A percentile compares a stretch with the other conserved stretches of the same genome.
These are phyloP conservation scores for Chlorella sp. DNA, from an alignment of 139 green algal genomes.

Conservation along the genomic window DNA sequence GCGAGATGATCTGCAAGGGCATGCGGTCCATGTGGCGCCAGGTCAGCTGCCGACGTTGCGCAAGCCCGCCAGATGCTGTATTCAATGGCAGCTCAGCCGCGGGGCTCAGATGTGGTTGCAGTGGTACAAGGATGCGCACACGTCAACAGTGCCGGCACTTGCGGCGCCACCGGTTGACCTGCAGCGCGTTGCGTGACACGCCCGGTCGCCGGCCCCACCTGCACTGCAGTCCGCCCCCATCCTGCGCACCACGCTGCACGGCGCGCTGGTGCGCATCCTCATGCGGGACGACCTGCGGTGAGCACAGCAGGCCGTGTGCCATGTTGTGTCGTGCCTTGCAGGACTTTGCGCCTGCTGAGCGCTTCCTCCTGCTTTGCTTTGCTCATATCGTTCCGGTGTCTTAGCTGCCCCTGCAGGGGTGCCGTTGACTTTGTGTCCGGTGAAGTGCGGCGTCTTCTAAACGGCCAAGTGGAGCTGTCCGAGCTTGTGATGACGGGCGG, in stretches of 20 bases:
- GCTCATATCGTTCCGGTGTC: too few species aligned
- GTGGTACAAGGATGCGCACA: too few species aligned
- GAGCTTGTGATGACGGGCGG: conserved; percentile 80
- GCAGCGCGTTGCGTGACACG: not conserved
- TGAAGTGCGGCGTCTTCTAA: conserved; percentile 61
- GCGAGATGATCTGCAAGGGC: conserved; percentile 72
- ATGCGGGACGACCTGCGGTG: conserved; percentile 59
- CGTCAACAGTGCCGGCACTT: too few species aligned
- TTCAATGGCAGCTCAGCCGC: not conserved
- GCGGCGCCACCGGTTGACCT: too few species aligned
- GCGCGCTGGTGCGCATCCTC: conserved; percentile 67
- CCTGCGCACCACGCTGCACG: conserved; percentile 67
- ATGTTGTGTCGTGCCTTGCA: too few species aligned
- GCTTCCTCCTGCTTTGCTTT: too few species aligned
- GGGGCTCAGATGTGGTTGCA: not conserved
- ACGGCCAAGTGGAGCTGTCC: conserved; percentile 53
- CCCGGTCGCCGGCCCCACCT: conserved; percentile 45
- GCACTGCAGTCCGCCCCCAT: conserved; percentile 71
- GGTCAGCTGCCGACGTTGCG: not conserved
- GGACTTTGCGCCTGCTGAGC: too few species aligned
- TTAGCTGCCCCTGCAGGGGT: not conserved
- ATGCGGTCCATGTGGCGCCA: conserved; percentile 54
- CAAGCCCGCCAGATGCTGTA: not conserved
- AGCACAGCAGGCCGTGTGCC: not conserved
- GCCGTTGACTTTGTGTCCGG: conserved; percentile 68